These are phyloP conservation scores for Penicillium chermesinum DNA, from an alignment of 495 filamentous ascomycete genomes.

Conservation along the genomic window DNA sequence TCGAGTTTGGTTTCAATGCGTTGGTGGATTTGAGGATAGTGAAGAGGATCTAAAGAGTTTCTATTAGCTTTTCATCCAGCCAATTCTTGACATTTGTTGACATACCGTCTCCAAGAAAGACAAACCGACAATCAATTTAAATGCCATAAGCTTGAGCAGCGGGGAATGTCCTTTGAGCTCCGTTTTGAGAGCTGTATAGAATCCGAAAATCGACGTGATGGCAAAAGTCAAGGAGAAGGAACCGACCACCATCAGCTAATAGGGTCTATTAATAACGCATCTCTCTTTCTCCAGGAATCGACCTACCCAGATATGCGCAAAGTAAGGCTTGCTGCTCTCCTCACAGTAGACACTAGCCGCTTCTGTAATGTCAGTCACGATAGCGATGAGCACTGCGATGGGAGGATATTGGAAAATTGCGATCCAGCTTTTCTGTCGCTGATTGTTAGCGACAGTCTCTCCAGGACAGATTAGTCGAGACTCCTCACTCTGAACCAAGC, in stretches of 20 bases:
- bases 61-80: neutral
- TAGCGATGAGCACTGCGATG: slow-evolving; percentile 18
- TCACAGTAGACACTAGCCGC: slow-evolving; percentile 26
- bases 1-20: slow-evolving; percentile 17
- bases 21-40: slow-evolving; percentile 24
- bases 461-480: neutral
- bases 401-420: slow-evolving; percentile 29
- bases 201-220: slow-evolving; percentile 16
- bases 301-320: slow-evolving; percentile 36
- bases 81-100: neutral
- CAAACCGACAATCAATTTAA: slow-evolving; percentile 33
- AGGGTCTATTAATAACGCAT: neutral
- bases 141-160: slow-evolving; percentile 27
- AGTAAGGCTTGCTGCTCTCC: slow-evolving; percentile 22
- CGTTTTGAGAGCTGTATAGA: slow-evolving; percentile 20
- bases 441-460: neutral
- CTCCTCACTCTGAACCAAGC: slow-evolving; percentile 18
- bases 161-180: slow-evolving; percentile 17
- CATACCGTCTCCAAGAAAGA: slow-evolving; percentile 23
- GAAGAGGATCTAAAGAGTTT: slow-evolving; percentile 22
- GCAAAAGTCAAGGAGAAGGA: slow-evolving; percentile 22
- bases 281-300: neutral
- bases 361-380: slow-evolving; percentile 30
- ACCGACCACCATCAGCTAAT: slow-evolving; percentile 20
- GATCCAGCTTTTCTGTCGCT: slow-evolving; percentile 14